Evolutionary conservation across 345 rosid genomes (phyloP), one percentile per base, ranked within the genome.

Genomic region (Boechera divaricarpa): DNA sequence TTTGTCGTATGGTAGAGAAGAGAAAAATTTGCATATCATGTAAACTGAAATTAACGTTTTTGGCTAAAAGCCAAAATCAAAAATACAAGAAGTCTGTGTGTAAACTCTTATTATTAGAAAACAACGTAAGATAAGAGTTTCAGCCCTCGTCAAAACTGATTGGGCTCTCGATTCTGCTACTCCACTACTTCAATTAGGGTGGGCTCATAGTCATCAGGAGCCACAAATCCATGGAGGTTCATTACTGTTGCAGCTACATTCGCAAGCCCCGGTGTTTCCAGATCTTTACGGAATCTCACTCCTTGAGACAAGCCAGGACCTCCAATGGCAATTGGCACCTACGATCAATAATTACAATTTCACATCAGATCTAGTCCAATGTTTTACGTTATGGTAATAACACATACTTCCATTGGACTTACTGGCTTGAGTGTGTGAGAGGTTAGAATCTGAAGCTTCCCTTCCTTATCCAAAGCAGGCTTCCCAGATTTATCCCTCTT

Each of bases 311-410:
- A 61, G 28, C 98, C 98, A 4, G 96, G 96, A 49, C 98, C 99
- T 70, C 99, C 97, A 15, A 95, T 91, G n/a, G 98, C 99, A 62
- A 92, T 77, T 15, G 98, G 99, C 38, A 95, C 99, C 99, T 92
- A 39, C 39, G 67, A 44, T 42, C 61, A 64, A 55, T 63, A 18
- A 39, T 63, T 16, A 54, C 7, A 51, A 15, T 39, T 3, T 39
- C 15, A 29, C 69, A 73, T 62, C 42, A 74, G 35, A 42, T 26
- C 26, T 4, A 16, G 11, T 15, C 11, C 5, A 29, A 39, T 29
- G 36, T 41, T 18, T 26, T 53, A 73, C 2, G 16, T 63, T 63
- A 1, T 12, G 47, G 35, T 58, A 10, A 42, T 26, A 47, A 31
- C 28, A 47, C 8, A 47, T 35, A 39, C 11, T n/a, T 45, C 13